Percentiles rank a stretch among this genome's conserved stretches.
Evolutionary conservation across 1,284 basidiomycete species (phyloP).

Genomic region (Phellopilus nigrolimitatus): DNA sequence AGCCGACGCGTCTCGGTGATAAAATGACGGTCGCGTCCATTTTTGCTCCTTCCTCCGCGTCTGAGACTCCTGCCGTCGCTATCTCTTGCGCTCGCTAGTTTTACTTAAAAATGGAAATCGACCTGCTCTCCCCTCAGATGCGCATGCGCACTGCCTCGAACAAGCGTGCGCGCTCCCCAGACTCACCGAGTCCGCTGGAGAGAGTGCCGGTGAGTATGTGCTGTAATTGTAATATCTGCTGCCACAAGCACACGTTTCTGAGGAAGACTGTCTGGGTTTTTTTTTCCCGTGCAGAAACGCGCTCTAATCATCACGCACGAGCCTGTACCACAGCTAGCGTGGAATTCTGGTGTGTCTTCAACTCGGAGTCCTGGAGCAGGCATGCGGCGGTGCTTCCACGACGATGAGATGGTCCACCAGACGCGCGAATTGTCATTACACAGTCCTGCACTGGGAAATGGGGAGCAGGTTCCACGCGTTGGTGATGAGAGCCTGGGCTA

Average conservation of each 20-base stretch:
- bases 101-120: constrained; percentile 42
- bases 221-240: no score
- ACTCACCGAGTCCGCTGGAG: constrained; percentile 26
- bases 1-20: background rate
- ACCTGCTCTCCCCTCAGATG: constrained; percentile 42
- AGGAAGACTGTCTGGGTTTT: constrained; percentile 28
- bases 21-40: background rate
- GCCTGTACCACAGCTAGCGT: background rate
- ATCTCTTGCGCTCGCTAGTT: background rate
- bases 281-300: constrained; percentile 10
- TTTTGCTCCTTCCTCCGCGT: no score
- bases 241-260: constrained; percentile 42
- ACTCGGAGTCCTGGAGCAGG: background rate
- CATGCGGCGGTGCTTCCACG: background rate
- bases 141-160: constrained; percentile 30
- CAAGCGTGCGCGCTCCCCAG: constrained; percentile 58
- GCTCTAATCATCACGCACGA: constrained; percentile 7
- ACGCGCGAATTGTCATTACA: constrained; percentile 15
- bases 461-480: background rate
- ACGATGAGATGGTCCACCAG: constrained; percentile 18
- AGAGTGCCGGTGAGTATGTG: constrained; percentile 12
- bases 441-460: constrained; percentile 9
- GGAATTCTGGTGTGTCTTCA: constrained; percentile 1
- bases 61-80: no score
- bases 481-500: background rate